phyloP scores from a whole-genome alignment of 352 stramenopile genomes.

The Globisporangium yorkense region DNA sequence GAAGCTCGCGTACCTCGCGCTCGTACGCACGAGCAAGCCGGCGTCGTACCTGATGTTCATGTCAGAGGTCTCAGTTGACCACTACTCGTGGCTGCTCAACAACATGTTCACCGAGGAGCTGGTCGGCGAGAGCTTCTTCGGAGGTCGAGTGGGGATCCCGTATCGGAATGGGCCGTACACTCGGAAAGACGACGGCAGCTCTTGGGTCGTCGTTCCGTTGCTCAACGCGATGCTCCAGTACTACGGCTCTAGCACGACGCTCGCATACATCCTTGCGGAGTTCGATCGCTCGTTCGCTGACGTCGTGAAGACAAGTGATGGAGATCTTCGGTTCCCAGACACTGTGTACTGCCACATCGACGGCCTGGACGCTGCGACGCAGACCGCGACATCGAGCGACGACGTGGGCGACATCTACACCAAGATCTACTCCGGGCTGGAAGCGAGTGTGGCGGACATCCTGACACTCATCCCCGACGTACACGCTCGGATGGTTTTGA shows the following conservation, averaged over 20 bases:
- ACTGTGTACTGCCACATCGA: conserved; percentile 24
- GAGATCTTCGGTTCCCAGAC: conserved; percentile 37
- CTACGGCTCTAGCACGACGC: conserved; percentile 16
- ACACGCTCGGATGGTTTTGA: conserved; percentile 10
- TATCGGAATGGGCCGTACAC: conserved; percentile 30
- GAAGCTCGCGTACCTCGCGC: conserved; percentile 30
- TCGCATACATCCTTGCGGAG: conserved; percentile 17
- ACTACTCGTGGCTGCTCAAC: conserved; percentile 30
- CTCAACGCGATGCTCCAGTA: conserved; percentile 25
- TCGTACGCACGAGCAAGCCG: conserved; percentile 28
- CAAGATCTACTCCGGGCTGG: conserved; percentile 31
- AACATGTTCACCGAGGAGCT: conserved; percentile 25
- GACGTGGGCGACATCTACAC: conserved; percentile 23
- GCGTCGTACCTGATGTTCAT: conserved; percentile 47
- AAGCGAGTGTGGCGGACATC: conserved; percentile 18
- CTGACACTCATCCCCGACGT: conserved; percentile 19
- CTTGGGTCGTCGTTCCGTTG: conserved; percentile 29
- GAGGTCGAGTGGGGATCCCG: conserved; percentile 22
- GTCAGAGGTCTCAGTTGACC: conserved; percentile 23
- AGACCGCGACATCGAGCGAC: conserved; percentile 10
- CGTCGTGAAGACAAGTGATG: conserved; percentile 24
- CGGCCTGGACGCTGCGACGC: conserved; percentile 6
- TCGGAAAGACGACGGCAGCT: conserved; percentile 38
- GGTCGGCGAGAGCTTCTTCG: conserved; percentile 26
- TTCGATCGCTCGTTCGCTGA: conserved; percentile 23